Evolutionary conservation across 2,329 filamentous ascomycete species (phyloP), one percentile per base, ranked within the genome.

Genomic region (Aspergillus sp.): DNA sequence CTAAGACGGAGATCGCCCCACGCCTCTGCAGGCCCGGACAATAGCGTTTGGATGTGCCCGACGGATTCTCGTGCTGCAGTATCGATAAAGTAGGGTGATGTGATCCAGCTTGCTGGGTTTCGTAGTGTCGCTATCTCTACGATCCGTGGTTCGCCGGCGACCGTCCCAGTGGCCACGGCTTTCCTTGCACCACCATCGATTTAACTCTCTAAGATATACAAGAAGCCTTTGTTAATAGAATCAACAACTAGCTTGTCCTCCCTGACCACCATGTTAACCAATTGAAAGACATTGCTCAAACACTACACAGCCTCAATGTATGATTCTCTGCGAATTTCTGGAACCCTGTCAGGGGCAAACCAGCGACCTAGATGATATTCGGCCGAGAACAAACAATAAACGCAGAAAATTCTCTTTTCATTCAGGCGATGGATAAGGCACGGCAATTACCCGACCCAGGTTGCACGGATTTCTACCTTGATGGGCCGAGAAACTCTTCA

Each of bases 351-450:
- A 84, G 91, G 41, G 91, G 91, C 43, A 82, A 90, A 40, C 91
- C 91, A 12, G 91, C 93, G 19, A 90, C 91, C 3, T 90, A 96
- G 76, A 85, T 81, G 72, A 91, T 96, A 66, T 96, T 93, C 69
- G 91, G 91, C 61, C 86, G 89, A 3, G 87, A 91, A 6, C 91
- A 96, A 75, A 95, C 91, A 44, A 95, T 96, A 76, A 96, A 96
- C 75, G 89, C 87, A 50, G 90, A 91, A 62, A 96, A 96, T 76
- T 96, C 96, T 75, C 85, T 93, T 58, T 96, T 95, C 79, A 95
- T 96, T 72, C 80, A 83, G 65, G 91, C 90, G 0, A 81, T 95
- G 49, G 85, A 89, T 64, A 90, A 93, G 73, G 79, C 96, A 9
- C 82, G 87, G 63, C 86, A 84, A 65, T 84, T 96, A 56, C 79